A percentile compares a stretch with the other conserved stretches of the same genome.
Evolutionary conservation across 306 rosid genomes (phyloP).

Genomic region (Cicer judaicum): DNA sequence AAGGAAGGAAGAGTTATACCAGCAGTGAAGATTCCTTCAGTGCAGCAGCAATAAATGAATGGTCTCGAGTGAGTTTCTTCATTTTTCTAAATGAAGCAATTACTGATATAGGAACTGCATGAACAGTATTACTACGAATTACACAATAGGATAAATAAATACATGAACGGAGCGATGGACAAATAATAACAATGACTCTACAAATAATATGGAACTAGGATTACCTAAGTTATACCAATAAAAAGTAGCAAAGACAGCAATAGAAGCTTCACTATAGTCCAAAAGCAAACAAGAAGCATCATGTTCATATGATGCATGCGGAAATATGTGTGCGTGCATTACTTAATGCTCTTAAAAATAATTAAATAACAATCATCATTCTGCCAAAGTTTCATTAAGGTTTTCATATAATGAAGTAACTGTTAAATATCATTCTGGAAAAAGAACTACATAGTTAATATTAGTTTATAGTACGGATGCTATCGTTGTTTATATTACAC

Average conservation of each 20-base stretch:
- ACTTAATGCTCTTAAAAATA: slow-evolving; percentile 16
- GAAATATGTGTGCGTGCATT: not conserved
- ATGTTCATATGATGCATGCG: slow-evolving; percentile 19
- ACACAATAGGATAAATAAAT: slow-evolving; percentile 12
- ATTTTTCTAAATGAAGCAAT: slow-evolving; percentile 86
- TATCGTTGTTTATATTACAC: not conserved
- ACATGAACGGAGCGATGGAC: not conserved
- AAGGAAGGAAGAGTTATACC: slow-evolving; percentile 55
- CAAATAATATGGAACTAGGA: not conserved
- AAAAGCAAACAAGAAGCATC: slow-evolving; percentile 9
- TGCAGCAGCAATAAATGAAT: slow-evolving; percentile 64
- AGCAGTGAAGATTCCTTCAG: slow-evolving; percentile 82
- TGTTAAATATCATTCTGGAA: slow-evolving; percentile 18
- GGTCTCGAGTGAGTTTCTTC: slow-evolving; percentile 71
- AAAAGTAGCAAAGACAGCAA: not conserved
- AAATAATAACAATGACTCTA: not conserved
- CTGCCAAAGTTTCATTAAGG: slow-evolving; percentile 27
- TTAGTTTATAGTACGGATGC: not conserved
- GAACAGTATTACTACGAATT: slow-evolving; percentile 34
- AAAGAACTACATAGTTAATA: slow-evolving; percentile 15
- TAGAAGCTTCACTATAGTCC: slow-evolving; percentile 1
- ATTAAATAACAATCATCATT: slow-evolving; percentile 28
- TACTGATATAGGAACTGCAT: slow-evolving; percentile 77
- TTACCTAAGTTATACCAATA: slow-evolving; percentile 22
- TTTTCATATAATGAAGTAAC: slow-evolving; percentile 5